Conservation (phyloP, 192 early-diverging fungal genomes). For the Obelidium mucronatum region DNA sequence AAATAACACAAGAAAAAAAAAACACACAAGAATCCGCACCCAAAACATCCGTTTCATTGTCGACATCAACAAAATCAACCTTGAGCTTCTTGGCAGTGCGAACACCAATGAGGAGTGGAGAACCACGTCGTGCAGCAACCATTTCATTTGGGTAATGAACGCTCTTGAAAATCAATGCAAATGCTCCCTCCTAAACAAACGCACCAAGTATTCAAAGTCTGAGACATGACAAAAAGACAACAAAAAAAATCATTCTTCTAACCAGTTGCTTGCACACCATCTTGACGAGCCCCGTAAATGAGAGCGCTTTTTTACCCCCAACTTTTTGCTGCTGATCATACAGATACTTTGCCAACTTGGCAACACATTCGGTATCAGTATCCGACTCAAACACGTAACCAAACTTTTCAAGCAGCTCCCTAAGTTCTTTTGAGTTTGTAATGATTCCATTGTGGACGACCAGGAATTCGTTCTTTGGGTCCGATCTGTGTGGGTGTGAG, state of each 20-base stretch:
- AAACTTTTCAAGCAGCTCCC: slow-evolving; percentile 65
- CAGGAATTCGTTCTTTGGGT: slow-evolving; percentile 66
- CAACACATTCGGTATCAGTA: slow-evolving; percentile 71
- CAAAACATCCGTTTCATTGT: slow-evolving; percentile 45
- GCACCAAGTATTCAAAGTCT: too few species aligned
- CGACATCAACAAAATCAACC: slow-evolving; percentile 73
- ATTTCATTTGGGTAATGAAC: slow-evolving; percentile 67
- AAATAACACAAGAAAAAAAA: background rate
- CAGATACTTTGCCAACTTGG: slow-evolving; percentile 71
- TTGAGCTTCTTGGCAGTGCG: slow-evolving; percentile 69
- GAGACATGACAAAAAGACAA: too few species aligned
- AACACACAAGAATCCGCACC: background rate
- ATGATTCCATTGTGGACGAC: slow-evolving; percentile 76
- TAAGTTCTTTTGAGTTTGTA: slow-evolving; percentile 69
- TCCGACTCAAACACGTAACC: slow-evolving; percentile 86
- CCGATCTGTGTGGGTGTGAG: slow-evolving; percentile 70
- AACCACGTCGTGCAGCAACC: slow-evolving; percentile 64
- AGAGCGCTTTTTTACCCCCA: slow-evolving; percentile 44
- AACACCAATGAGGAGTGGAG: slow-evolving; percentile 71
- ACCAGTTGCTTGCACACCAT: slow-evolving; percentile 69
- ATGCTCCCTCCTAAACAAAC: slow-evolving; percentile 64
- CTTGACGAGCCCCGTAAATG: slow-evolving; percentile 65
- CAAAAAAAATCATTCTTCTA: background rate
- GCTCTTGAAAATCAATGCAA: slow-evolving; percentile 67
- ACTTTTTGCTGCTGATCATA: slow-evolving; percentile 63